Conservation (phyloP, 1,284 basidiomycete species). For the Rhizoctonia solani region DNA sequence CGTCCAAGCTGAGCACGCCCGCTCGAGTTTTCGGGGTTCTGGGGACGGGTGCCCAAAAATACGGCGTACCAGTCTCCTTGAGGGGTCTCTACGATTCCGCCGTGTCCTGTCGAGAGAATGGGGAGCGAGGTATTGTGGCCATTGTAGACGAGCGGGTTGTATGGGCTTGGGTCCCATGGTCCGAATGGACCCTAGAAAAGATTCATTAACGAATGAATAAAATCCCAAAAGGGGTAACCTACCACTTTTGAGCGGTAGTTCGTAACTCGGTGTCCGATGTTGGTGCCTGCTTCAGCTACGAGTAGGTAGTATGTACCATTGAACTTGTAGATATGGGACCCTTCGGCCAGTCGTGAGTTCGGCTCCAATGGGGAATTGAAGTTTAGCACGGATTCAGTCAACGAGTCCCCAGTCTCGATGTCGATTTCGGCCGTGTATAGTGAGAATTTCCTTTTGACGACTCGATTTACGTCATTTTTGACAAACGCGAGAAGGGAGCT, state of each 20-base stretch:
- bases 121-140: constrained; percentile 34
- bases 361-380: constrained; percentile 15
- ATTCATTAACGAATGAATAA: background rate
- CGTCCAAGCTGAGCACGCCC: constrained; percentile 35
- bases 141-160: constrained; percentile 38
- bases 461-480: too few relatives aligned
- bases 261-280: constrained; percentile 32
- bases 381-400: constrained; percentile 30
- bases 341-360: constrained; percentile 34
- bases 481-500: too few relatives aligned
- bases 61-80: constrained; percentile 37
- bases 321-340: constrained; percentile 36
- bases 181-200: constrained; percentile 27
- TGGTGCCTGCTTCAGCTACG: constrained; percentile 36
- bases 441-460: constrained; percentile 26
- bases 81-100: constrained; percentile 37
- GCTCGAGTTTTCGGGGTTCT: constrained; percentile 30
- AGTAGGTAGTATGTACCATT: constrained; percentile 33
- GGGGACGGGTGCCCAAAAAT: constrained; percentile 38
- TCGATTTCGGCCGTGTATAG: constrained; percentile 39
- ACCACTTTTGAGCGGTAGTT: constrained; percentile 28
- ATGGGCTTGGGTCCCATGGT: constrained; percentile 35
- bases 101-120: constrained; percentile 37
- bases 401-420: constrained; percentile 37
- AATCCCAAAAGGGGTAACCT: too few relatives aligned